Evolutionary conservation across 305 asterid genomes (phyloP), one percentile per base, ranked within the genome.

Genomic region (Lippia alba): DNA sequence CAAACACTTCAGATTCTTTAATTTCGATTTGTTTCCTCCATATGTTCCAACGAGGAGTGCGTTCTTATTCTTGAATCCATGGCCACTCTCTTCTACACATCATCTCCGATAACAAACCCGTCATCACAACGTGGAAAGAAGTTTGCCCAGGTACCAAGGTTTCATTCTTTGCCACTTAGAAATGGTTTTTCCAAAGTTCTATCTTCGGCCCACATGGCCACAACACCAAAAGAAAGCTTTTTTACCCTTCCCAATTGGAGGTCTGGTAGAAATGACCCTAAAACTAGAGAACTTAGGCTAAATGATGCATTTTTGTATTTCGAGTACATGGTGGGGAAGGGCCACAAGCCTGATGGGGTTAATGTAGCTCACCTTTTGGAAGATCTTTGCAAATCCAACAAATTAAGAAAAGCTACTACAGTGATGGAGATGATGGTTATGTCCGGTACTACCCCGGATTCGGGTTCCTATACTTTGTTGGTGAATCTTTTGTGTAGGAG

Each of bases 211-310:
- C 88, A 84, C 19, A 59, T 74, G 56, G 71, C 83, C 55, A 48
- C 66, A 4, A 36, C 85, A 58, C 81, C 81, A 0, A 80, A 78
- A 66, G 93, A 83, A 56, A 45, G 61, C 67, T 74, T 79, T 56
- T 89, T 93, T 66, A 82, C 84, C 36, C 78, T 93, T 18, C 97
- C 96, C 15, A 87, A 84, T 58, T 85, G 96, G 98, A 85, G 90
- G 77, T 79, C 86, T 4, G 94, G 90, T 45, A 78, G 78, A 36
- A 74, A 59, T 54, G 97, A 89, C 76, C 87, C 75, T 0, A 85
- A 82, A 81, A 83, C 83, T 46, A 74, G 81, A 46, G 96, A 93
- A 57, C 73, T 77, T 57, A 86, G 78, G 77, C 72, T 89, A 51
- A 85, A 82, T 53, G 96, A 93, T 61, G 96, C 96, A 1, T 91